A percentile compares a stretch with the other conserved stretches of the same genome.
Conservation (phyloP, 2,329 filamentous ascomycete genomes). For the Curvularia hawaiiensis region DNA sequence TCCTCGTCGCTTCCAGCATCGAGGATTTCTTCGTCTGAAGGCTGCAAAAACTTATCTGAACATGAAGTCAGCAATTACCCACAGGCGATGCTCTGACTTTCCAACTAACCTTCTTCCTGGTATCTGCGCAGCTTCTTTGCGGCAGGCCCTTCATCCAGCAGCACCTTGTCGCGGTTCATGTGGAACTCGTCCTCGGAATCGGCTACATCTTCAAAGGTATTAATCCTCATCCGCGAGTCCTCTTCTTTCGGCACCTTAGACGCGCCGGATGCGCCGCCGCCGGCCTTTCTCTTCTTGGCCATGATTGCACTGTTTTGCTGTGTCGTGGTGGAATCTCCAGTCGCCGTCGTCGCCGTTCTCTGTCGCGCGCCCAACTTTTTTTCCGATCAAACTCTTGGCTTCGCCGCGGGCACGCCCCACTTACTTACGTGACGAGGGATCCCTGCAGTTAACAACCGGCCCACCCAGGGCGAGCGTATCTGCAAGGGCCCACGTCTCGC, state of each 20-base stretch:
- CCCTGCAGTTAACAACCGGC: conserved; percentile 1
- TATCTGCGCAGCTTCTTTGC: conserved; percentile 76
- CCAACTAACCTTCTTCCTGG: conserved; percentile 65
- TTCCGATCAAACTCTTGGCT: conserved; percentile 37
- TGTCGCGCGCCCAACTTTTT: conserved; percentile 30
- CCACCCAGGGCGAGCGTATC: not conserved
- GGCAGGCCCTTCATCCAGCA: conserved; percentile 80
- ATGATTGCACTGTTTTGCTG: conserved; percentile 39
- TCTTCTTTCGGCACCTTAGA: conserved; percentile 42
- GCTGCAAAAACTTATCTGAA: conserved; percentile 61
- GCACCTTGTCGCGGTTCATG: conserved; percentile 80
- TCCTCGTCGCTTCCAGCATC: conserved; percentile 52
- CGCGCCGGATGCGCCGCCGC: conserved; percentile 51
- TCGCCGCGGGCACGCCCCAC: conserved; percentile 20
- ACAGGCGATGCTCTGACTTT: conserved; percentile 3
- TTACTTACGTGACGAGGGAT: not conserved
- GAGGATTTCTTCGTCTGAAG: conserved; percentile 68
- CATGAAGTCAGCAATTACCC: conserved; percentile 7
- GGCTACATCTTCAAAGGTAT: conserved; percentile 80
- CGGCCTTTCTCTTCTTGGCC: conserved; percentile 71
- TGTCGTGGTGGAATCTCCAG: conserved; percentile 4
- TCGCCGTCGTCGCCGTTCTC: conserved; percentile 7
- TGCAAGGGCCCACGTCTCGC: not conserved
- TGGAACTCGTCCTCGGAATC: conserved; percentile 96
- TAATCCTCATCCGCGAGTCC: conserved; percentile 61